Base-by-base conservation (phyloP, 192 early-diverging fungal species). In the Linnemannia elongata region DNA sequence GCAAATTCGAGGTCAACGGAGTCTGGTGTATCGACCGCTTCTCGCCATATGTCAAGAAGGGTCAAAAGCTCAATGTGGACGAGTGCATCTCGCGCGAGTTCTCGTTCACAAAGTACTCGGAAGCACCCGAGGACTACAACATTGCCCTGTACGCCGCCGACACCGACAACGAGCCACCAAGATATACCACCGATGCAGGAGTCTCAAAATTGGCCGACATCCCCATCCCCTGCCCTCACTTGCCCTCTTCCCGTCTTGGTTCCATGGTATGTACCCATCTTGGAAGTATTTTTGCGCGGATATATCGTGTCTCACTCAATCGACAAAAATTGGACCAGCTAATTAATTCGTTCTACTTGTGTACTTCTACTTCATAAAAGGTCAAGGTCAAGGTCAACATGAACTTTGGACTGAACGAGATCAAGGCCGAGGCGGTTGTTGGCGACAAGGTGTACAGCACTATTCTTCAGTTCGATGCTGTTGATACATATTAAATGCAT, bases 401-500 rank as follows among this genome's bases (percentile, higher is more conserved):
- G 89, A 82, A 81, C 81, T 91, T 91, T 88, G 91, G 91, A 47
- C 72, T 90, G 81, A 91, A 89, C 38, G 91, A 91, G 69, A 88
- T 91, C 74, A 85, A 88, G 69, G 89, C 89, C 22, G 90, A 91
- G 74, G 88, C 88, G 2, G 82, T 82, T 33, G 88, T 91, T 57
- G 82, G 82, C 33, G 90, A 90, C 69, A 81, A 82, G 49, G 82
- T 81, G 54, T 91, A 90, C 38, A 82, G 81, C 24, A 90, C 90
- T 39, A 90, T 81, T 47, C 80, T 88, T 18, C 81, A 82, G 75
- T 82, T 82, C 75, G 81, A 82, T 77, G 81, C 81, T 69, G 81
- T 82, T 42, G 81, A 82, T 73, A 82, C 81, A 15, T 82, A 77
- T 49, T 82, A 82, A 66, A 71, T 38, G 49, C 49, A 52, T 52